Conservation (phyloP, 2,329 filamentous ascomycete species). For the Neofusicoccum sp. region DNA sequence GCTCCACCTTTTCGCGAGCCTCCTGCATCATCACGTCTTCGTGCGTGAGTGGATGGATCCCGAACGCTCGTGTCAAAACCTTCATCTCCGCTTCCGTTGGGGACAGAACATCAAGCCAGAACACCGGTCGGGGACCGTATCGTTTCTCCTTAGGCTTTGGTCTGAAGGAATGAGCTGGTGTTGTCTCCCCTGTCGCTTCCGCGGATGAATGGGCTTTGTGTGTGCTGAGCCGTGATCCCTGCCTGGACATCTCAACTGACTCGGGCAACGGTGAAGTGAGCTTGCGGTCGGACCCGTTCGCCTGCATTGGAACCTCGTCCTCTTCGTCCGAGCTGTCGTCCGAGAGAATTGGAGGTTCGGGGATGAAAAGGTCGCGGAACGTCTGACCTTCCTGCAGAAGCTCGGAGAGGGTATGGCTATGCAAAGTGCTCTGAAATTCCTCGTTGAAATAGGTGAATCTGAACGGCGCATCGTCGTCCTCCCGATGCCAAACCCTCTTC, state of each 20-base stretch:
- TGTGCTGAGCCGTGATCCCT: constrained; percentile 16
- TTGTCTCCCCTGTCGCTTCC: constrained; percentile 52
- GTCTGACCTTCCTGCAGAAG: constrained; percentile 81
- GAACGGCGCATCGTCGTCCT: constrained; percentile 88
- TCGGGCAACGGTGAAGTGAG: not conserved
- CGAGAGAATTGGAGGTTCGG: constrained; percentile 64
- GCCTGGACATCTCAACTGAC: not conserved
- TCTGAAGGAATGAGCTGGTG: constrained; percentile 43
- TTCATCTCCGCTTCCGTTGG: constrained; percentile 97
- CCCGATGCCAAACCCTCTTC: constrained; percentile 77
- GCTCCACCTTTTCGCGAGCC: constrained; percentile 94
- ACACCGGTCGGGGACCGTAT: constrained; percentile 81
- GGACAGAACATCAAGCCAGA: constrained; percentile 92
- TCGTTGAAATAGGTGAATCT: constrained; percentile 99
- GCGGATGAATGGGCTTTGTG: constrained; percentile 36
- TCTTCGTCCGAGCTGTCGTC: constrained; percentile 71
- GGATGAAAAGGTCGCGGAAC: constrained; percentile 88
- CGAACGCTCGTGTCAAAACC: constrained; percentile 86
- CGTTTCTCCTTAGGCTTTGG: constrained; percentile 41
- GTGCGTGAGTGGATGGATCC: constrained; percentile 91
- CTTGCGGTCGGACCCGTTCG: not conserved
- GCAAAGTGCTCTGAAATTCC: constrained; percentile 92
- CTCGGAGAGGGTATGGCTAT: constrained; percentile 93
- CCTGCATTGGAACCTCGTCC: constrained; percentile 40
- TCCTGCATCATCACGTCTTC: constrained; percentile 98